Base-by-base conservation (phyloP, 2,329 filamentous ascomycete species). In the Bipolaris gigantea region DNA sequence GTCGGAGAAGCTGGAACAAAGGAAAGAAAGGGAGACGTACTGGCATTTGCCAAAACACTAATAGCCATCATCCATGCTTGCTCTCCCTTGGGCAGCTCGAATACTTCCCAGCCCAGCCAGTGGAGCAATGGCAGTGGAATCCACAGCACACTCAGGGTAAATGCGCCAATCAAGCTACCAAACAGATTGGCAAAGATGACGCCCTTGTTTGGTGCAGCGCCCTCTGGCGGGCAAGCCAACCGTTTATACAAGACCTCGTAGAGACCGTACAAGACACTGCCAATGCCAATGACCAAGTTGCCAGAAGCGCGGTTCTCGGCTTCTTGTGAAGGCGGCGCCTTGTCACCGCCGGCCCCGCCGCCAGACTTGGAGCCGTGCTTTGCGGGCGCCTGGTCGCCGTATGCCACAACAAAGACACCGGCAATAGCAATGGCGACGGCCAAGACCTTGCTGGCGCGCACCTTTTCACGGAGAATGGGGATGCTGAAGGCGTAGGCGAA, bases 401-500 rank as follows among this genome's bases (percentile, higher is more conserved):
- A 97, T 2, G 93, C 94, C 19, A 99, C 92, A n/a, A 97, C 83
- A 33, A 99, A 81, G 16, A 99, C 94, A 44, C 94, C 94, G 0
- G 86, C 77, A 56, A 97, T 95, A 50, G 94, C 94, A 35, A 99
- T 84, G 10, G 85, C 81, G 1, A 99, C 94, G 4, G 93, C 90
- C 46, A 95, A 73, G 25, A 92, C 87, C 79, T 99, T 99, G 76
- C 90, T 90, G 34, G 88, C 77, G 19, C 90, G 86, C 11, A 97
- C 77, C 62, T 89, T 90, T 74, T 99, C 94, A 53, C 89, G 86
- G 2, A 99, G 81, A 16, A 99, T 77, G 1, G 92, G 92, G 40
- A 99, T 92, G 41, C 90, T 95, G 72, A 99, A 99, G 11, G 90
- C 93, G 72, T 99, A 99, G 44, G 94, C 94, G 74, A 99, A 99